phyloP scores from a whole-genome alignment of 2,329 filamentous ascomycete species.

The Exophiala lecanii-corni region DNA sequence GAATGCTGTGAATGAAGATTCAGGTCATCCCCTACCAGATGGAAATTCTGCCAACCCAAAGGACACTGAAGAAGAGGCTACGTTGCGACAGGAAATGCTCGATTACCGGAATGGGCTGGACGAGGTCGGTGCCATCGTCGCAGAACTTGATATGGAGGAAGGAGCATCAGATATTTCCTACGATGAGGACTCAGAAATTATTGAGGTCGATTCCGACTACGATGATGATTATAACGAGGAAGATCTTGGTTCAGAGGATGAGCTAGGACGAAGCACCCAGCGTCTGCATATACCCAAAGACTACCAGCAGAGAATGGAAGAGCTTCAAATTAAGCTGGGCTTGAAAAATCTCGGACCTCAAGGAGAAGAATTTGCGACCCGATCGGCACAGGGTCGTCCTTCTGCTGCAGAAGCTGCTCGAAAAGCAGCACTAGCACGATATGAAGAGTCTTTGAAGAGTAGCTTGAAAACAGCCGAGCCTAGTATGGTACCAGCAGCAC shows the following conservation, averaged over 20 bases:
- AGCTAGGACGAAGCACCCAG: slow-evolving; percentile 67
- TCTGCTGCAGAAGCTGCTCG: slow-evolving; percentile 27
- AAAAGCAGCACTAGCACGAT: slow-evolving; percentile 21
- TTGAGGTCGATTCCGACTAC: slow-evolving; percentile 32
- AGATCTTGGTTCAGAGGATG: slow-evolving; percentile 60
- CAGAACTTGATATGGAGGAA: slow-evolving; percentile 81
- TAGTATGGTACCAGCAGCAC: slow-evolving; percentile 1
- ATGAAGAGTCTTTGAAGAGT: slow-evolving; percentile 17
- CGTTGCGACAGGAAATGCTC: slow-evolving; percentile 80
- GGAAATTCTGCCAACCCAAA: background rate
- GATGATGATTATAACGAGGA: slow-evolving; percentile 54
- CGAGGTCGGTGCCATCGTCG: slow-evolving; percentile 87
- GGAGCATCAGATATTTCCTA: slow-evolving; percentile 45
- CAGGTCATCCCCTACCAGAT: background rate
- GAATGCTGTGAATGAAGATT: background rate
- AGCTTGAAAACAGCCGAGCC: slow-evolving; percentile 11
- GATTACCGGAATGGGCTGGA: slow-evolving; percentile 67
- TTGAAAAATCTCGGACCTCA: slow-evolving; percentile 56
- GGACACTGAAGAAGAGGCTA: slow-evolving; percentile 76
- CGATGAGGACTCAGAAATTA: slow-evolving; percentile 49
- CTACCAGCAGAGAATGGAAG: slow-evolving; percentile 77
- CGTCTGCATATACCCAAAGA: slow-evolving; percentile 62
- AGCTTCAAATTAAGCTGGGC: slow-evolving; percentile 72
- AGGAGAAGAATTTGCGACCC: slow-evolving; percentile 6
- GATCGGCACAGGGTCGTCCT: slow-evolving; percentile 13